A percentile compares a stretch with the other conserved stretches of the same genome.
phyloP scores from a whole-genome alignment of 192 early-diverging fungal species.

The Diversispora eburnea region DNA sequence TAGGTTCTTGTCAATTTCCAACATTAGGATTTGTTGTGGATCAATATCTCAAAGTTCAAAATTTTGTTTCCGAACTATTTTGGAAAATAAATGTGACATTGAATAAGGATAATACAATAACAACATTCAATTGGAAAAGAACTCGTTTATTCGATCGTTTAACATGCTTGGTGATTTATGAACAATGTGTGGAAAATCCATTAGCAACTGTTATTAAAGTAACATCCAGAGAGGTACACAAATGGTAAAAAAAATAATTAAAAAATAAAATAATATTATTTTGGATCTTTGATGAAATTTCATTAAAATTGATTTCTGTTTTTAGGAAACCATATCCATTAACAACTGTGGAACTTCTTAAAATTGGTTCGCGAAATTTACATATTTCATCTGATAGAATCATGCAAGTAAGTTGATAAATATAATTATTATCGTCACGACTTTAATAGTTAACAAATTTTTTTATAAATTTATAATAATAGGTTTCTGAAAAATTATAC shows the following conservation, averaged over 20 bases:
- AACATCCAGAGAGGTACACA: slow-evolving; percentile 61
- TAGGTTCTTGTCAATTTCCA: slow-evolving; percentile 93
- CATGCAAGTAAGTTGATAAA: slow-evolving; percentile 58
- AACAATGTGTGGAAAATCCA: slow-evolving; percentile 55
- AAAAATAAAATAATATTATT: too few relatives aligned
- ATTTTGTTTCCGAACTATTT: slow-evolving; percentile 85
- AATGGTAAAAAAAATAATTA: slow-evolving; percentile 57
- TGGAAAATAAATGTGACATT: slow-evolving; percentile 79
- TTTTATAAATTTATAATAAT: background rate
- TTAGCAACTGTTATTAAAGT: slow-evolving; percentile 60
- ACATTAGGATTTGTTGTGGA: slow-evolving; percentile 95
- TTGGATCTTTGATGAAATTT: too few relatives aligned
- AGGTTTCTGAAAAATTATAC: slow-evolving; percentile 89
- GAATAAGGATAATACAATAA: slow-evolving; percentile 44
- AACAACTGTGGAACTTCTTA: slow-evolving; percentile 93
- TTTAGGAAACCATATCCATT: slow-evolving; percentile 82
- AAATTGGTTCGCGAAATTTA: slow-evolving; percentile 67
- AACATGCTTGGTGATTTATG: slow-evolving; percentile 67
- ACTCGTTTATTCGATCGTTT: slow-evolving; percentile 73
- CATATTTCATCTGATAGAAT: slow-evolving; percentile 72
- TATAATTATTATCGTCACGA: background rate
- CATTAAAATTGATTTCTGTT: background rate
- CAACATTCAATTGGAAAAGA: slow-evolving; percentile 74
- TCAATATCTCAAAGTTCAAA: slow-evolving; percentile 65
- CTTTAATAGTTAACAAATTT: background rate